These are phyloP conservation scores for Blastobotrys apis DNA, from an alignment of 1,139 yeast species.

Conservation along the genomic window DNA sequence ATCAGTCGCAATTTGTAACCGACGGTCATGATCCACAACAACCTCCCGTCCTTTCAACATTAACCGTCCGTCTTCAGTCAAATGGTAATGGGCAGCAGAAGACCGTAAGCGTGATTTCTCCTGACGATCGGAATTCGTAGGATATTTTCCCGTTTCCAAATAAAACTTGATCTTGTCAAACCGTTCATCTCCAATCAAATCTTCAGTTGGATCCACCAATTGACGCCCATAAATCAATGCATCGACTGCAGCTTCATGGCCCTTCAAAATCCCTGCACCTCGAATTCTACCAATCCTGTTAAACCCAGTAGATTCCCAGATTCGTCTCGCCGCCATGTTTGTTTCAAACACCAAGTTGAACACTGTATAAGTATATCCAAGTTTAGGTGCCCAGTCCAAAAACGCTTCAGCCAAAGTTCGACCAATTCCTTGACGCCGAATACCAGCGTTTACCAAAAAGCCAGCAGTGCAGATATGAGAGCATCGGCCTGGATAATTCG, in stretches of 20 bases:
- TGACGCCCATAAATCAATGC: slow-evolving; percentile 67
- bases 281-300: slow-evolving; percentile 72
- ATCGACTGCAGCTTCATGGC: slow-evolving; percentile 78
- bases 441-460: slow-evolving; percentile 86
- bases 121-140: slow-evolving; percentile 72
- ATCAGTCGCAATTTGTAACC: slow-evolving; percentile 68
- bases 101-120: slow-evolving; percentile 84
- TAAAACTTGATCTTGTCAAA: slow-evolving; percentile 78
- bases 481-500: slow-evolving; percentile 89
- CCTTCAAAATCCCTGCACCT: slow-evolving; percentile 82
- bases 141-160: slow-evolving; percentile 80
- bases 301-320: slow-evolving; percentile 78
- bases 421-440: slow-evolving; percentile 91
- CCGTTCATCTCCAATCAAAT: slow-evolving; percentile 53
- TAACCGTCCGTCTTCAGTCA: slow-evolving; percentile 60
- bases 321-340: slow-evolving; percentile 72
- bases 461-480: slow-evolving; percentile 91
- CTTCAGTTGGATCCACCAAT: slow-evolving; percentile 46
- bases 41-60: slow-evolving; percentile 80
- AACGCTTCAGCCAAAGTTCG: slow-evolving; percentile 76
- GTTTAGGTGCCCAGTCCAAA: slow-evolving; percentile 82
- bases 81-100: slow-evolving; percentile 70
- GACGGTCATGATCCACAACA: slow-evolving; percentile 67
- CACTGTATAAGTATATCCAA: slow-evolving; percentile 80
- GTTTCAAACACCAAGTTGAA: slow-evolving; percentile 88